Evolutionary conservation across 352 stramenopile genomes (phyloP), one percentile per base, ranked within the genome.

Genomic region (Globisporangium barbulae): DNA sequence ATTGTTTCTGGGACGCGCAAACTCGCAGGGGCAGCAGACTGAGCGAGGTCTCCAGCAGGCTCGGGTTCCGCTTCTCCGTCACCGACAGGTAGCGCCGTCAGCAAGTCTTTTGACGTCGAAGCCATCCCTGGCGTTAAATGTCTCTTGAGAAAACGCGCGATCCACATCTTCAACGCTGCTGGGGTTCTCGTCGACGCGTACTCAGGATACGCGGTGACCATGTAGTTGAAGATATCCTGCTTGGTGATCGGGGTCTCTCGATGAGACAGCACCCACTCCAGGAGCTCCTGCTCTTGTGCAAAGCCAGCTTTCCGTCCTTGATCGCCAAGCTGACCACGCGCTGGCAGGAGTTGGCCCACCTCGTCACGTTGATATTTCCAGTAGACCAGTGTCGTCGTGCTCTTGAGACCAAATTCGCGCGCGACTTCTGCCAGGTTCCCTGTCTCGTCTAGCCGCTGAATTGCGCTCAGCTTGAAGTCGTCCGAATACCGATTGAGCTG

Each of bases 81-180:
- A 37, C 30, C 33, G 6, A 44, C 37, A 33, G 61, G 61, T 28
- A 61, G n/a, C 19, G 53, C 52, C 2, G 52, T 50, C 17, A 50
- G 41, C 41, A 61, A 37, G 4, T 60, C 52, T 42, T 44, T 61
- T 2, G 53, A 39, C n/a, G 52, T 21, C 19, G 52, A 57, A 28
- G 61, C 13, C 28, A 53, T 35, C 30, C 9, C 30, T 12, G 61
- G 47, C n/a, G 66, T 59, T 0, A 92, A 50, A 54, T 90, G 71
- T 13, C 82, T 83, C 64, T 90, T 90, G 10, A 92, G 63, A 39
- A 92, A 90, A 8, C 83, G 70, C 31, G 72, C 57, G 22, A 78
- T 77, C 83, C 83, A 92, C 37, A 86, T 71, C 48, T 85, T 89
- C 21, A 92, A 62, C 2, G 81, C 81, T 12, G 78, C 79, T 7